Evolutionary conservation across 2,329 filamentous ascomycete genomes (phyloP).

Genomic region (Penicillium sp.): DNA sequence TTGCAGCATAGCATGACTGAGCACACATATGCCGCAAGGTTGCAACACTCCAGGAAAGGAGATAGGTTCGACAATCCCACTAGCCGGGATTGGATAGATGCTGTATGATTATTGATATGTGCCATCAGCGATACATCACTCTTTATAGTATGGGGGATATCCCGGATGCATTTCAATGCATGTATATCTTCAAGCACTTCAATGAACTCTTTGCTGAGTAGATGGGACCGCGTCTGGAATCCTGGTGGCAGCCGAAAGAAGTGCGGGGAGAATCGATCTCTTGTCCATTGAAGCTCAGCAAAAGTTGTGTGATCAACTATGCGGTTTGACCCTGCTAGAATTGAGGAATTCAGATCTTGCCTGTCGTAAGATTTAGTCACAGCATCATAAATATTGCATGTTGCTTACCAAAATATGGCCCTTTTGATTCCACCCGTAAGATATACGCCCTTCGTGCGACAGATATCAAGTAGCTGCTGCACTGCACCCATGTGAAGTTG

Average conservation of each 20-base stretch:
- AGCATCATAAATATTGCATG: neutral
- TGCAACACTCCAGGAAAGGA: constrained; percentile 30
- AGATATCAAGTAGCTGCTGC: constrained; percentile 31
- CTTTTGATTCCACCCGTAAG: constrained; percentile 42
- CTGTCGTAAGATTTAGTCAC: constrained; percentile 22
- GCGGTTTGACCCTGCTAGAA: constrained; percentile 38
- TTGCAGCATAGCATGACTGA: constrained; percentile 40
- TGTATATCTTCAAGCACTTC: constrained; percentile 38
- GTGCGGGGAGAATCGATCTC: constrained; percentile 29
- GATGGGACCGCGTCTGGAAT: constrained; percentile 23
- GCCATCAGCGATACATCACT: constrained; percentile 26
- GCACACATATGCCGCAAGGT: constrained; percentile 41
- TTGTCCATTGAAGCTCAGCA: constrained; percentile 37
- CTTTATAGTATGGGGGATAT: constrained; percentile 16
- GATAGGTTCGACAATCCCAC: constrained; percentile 21
- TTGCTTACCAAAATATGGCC: constrained; percentile 43
- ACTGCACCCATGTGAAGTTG: constrained; percentile 43
- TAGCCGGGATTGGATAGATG: constrained; percentile 42
- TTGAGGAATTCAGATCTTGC: constrained; percentile 43
- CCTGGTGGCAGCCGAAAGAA: constrained; percentile 33
- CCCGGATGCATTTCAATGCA: constrained; percentile 38
- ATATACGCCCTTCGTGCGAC: constrained; percentile 23
- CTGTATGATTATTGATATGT: constrained; percentile 38
- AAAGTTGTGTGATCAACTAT: constrained; percentile 42
- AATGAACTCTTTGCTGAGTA: constrained; percentile 29